These are phyloP conservation scores for Cutaneotrichosporon cutaneum DNA, from an alignment of 1,284 basidiomycete genomes.

Conservation along the genomic window DNA sequence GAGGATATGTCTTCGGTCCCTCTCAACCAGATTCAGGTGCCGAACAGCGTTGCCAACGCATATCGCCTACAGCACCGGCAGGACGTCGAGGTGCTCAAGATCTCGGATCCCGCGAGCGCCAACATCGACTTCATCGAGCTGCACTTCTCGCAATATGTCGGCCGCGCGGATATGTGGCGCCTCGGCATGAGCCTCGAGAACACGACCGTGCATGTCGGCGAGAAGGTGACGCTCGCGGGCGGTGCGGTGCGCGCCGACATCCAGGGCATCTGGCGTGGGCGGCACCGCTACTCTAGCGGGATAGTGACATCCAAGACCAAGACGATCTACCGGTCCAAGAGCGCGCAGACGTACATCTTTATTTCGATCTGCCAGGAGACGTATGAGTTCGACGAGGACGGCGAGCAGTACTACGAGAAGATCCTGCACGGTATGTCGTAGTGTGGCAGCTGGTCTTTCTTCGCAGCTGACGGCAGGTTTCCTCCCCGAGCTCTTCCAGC, in stretches of 20 bases:
- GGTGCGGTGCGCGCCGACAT: constrained; percentile 77
- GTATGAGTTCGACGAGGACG: constrained; percentile 96
- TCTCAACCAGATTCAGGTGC: constrained; percentile 46
- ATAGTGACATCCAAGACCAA: constrained; percentile 81
- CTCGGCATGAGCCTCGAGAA: constrained; percentile 66
- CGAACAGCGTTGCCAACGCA: constrained; percentile 42
- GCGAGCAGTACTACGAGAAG: constrained; percentile 94
- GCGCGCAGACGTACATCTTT: constrained; percentile 81
- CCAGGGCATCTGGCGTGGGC: constrained; percentile 61
- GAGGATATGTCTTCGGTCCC: constrained; percentile 40
- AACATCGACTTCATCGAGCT: constrained; percentile 81
- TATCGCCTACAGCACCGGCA: constrained; percentile 51
- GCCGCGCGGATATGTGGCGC: constrained; percentile 90
- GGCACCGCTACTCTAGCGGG: constrained; percentile 66
- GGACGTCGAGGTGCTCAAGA: constrained; percentile 49
- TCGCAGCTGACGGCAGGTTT: constrained; percentile 56
- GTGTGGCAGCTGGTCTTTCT: background rate
- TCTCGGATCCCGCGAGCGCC: constrained; percentile 57
- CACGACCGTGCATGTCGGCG: constrained; percentile 61
- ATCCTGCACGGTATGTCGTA: constrained; percentile 66
- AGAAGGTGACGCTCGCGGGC: constrained; percentile 54
- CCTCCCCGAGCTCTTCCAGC: constrained; percentile 76
- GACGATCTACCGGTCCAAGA: constrained; percentile 83
- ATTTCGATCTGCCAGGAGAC: constrained; percentile 94
- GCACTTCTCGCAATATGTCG: constrained; percentile 87